Evolutionary conservation across 208 protist species (phyloP), one percentile per base, ranked within the genome.

Genomic region (Leishmania aethiopica): DNA sequence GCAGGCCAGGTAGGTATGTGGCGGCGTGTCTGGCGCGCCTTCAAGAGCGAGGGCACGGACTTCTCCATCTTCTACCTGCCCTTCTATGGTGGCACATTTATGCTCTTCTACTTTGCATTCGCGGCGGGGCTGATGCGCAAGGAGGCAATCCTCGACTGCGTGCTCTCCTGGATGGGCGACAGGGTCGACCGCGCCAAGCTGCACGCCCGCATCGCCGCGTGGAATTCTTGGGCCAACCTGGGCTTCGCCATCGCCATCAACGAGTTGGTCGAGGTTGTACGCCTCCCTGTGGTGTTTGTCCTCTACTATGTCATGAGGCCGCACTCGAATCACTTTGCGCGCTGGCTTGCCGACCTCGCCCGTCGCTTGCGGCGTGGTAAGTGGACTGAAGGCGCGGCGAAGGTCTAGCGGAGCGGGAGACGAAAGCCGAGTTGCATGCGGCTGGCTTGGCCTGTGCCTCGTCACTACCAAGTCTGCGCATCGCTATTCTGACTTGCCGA

Each of bases 161-260:
- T 90, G 83, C 88, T 90, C 66, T 84, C 80, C 75, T 84, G 88
- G 51, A 49, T 92, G 55, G 83, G 86, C 28, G 78, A 84, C 13
- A 89, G 85, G 64, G 84, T 92, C 28, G 86, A 93, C 55, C 81
- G 74, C 62, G 77, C 87, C 32, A 79, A 78, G 86, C 88, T 92
- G 77, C 84, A 91, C 77, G 79, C 1, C 15, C 81, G 85, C 60
- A 85, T 94, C 47, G 85, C 86, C 78, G 84, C 90, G 59, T 94
- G 90, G 90, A 84, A 86, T 19, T 85, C 79, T 17, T 94, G 89
- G 73, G 79, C 86, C 32, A 84, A 94, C 81, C 71, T 94, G 60
- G 90, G 88, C 49, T 91, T 92, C 81, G 90, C 90, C 25, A 85
- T 94, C 73, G 84, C 89, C 8, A 86, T 94, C 75, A 92, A 90